Evolutionary conservation across 2,329 filamentous ascomycete genomes (phyloP), one percentile per base, ranked within the genome.

Genomic region (Colletotrichum orchidophilum): DNA sequence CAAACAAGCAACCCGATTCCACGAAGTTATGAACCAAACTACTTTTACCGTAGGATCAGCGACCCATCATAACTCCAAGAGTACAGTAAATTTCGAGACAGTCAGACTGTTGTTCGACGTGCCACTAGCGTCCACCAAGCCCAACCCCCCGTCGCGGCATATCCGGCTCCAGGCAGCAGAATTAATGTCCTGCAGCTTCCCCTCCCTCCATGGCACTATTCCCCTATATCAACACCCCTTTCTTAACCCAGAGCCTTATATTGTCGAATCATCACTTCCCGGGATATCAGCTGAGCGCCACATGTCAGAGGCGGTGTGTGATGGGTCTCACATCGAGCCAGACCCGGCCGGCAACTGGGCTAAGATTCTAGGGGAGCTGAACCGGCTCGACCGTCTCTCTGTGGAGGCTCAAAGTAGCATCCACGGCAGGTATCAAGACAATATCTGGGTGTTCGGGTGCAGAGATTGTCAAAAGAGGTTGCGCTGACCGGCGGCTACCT

Each of bases 131-230:
- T 12, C 46, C 54, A 52, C 31, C 18, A 46, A 18, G 39, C 18
- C 39, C 1, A 12, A 27, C 39, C 42, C 21, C 26, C 26, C 60
- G 39, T 53, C 27, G 21, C 21, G 33, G 27, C 46, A 46, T 42
- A 27, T 57, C 35, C 15, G 35, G 24, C 46, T 63, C 39, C 42
- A 70, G 66, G 66, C 66, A 70, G 66, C 66, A 70, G 66, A 65
- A 70, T 66, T 65, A 59, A 35, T 31, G 18, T 52, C 26, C 46
- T 50, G 63, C 64, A 52, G 18, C 24, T 63, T 21, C n/a, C n/a
- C 27, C 24, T 24, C 29, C 27, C 46, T 18, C 24, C 29, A n/a
- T 13, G 18, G n/a, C n/a, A n/a, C 13, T 7, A 27, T 27, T 21
- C 21, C 29, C 31, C 35, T n/a, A n/a, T n/a, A n/a, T n/a, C n/a